Conservation (phyloP, 768 basidiomycete species). For the Phanerodontia chrysosporium region DNA sequence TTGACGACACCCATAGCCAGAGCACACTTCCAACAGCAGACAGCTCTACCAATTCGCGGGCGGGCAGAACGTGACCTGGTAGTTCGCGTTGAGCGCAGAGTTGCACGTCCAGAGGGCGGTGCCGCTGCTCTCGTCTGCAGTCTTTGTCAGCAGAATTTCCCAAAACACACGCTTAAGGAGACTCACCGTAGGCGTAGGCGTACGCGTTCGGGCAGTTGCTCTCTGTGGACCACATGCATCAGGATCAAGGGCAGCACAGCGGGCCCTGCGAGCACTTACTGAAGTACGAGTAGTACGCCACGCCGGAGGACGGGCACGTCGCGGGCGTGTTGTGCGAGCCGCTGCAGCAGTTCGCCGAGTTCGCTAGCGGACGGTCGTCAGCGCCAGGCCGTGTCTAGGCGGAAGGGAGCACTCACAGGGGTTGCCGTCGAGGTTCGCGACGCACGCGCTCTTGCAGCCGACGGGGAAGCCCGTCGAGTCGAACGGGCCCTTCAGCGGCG, state of each 20-base stretch:
- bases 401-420: constrained; percentile 12
- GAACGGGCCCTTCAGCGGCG: constrained; percentile 23
- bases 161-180: neutral
- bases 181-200: constrained; percentile 22
- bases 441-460: constrained; percentile 29
- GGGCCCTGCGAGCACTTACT: constrained; percentile 16
- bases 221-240: constrained; percentile 9
- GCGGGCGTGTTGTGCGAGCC: constrained; percentile 25
- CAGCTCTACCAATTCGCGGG: neutral
- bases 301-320: constrained; percentile 29
- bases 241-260: neutral
- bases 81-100: constrained; percentile 7
- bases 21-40: too few relatives aligned
- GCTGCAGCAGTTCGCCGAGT: constrained; percentile 29
- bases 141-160: neutral
- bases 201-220: constrained; percentile 20
- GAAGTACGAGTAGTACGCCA: constrained; percentile 23
- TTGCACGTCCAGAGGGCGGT: constrained; percentile 5
- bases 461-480: constrained; percentile 26
- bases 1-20: too few relatives aligned
- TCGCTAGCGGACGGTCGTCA: neutral
- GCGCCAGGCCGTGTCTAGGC: neutral
- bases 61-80: constrained; percentile 11
- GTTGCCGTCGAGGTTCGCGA: constrained; percentile 23
- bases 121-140: neutral